Base-by-base conservation (phyloP, 352 stramenopile genomes). In the Pythium dissotocum region DNA sequence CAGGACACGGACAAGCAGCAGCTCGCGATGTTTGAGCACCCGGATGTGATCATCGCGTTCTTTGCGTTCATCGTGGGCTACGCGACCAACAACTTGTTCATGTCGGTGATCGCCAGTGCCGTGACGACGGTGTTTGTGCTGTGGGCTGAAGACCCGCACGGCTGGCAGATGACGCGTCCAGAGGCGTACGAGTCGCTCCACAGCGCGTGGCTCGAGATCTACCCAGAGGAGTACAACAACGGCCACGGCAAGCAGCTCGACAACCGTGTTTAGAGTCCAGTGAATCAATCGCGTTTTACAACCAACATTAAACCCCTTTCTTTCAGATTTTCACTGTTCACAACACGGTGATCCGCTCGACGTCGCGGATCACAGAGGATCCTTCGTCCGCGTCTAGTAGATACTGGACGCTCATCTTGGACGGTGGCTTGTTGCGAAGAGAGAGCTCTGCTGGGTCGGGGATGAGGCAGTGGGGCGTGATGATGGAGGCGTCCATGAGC, bases 81-180 rank as follows among this genome's bases (percentile, higher is more conserved):
- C 70, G 75, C 78, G 13, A 81, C 90, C 65, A 93, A 90, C 70
- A 89, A 77, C 58, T 14, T 88, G 24, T 76, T 88, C 61, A 93
- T 95, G 85, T 78, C 84, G 56, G 79, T 94, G 51, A 80, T 95
- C 32, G 72, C 78, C 8, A 89, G 78, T 35, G 88, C 88, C 2
- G 86, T 95, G 10, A 90, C 85, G 28, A 94, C 88, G 7, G 78
- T 95, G 21, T 95, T 94, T 67, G 84, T 95, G 55, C 76, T 94
- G 7, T 95, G 83, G 80, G 86, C 86, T 6, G 88, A 95, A 64
- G 88, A 94, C 70, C 88, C 88, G 30, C 72, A 81, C 33, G 80
- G 80, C 32, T 94, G 83, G 85, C 80, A 91, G 53, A 63, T 90
- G 53, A 94, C 84, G 35, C 86, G 77, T 0, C 88, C 85, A 1